Percentiles rank a stretch among this genome's conserved stretches.
Conservation (phyloP, 2,329 filamentous ascomycete genomes). For the Ilyonectria sp. region DNA sequence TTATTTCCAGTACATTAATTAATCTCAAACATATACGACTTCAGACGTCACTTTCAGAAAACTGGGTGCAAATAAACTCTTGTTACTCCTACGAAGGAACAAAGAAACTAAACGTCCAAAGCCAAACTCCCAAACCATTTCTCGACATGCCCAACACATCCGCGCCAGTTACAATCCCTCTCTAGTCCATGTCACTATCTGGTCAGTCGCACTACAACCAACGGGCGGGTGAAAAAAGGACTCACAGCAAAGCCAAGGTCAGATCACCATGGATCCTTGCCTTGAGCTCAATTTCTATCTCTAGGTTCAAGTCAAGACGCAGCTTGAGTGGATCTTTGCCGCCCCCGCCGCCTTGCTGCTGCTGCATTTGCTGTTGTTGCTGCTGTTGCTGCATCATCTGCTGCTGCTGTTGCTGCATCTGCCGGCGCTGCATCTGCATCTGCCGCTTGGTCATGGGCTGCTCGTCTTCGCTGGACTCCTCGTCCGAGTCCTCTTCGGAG, state of each 20-base stretch:
- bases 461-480: slow-evolving; percentile 28
- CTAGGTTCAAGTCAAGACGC: slow-evolving; percentile 84
- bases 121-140: neutral
- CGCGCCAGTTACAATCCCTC: slow-evolving; percentile 36
- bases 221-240: slow-evolving; percentile 34
- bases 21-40: neutral
- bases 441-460: slow-evolving; percentile 8
- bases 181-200: slow-evolving; percentile 46
- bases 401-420: slow-evolving; percentile 36
- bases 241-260: slow-evolving; percentile 78
- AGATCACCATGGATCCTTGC: slow-evolving; percentile 89
- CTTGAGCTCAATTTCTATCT: slow-evolving; percentile 89
- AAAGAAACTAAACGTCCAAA: neutral
- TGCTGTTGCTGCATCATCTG: slow-evolving; percentile 39
- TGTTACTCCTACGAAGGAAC: neutral
- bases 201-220: slow-evolving; percentile 34
- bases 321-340: slow-evolving; percentile 68
- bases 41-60: no score
- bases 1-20: no score
- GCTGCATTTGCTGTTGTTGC: slow-evolving; percentile 37
- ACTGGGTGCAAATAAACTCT: neutral
- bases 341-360: slow-evolving; percentile 38
- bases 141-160: neutral
- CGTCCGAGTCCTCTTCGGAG: slow-evolving; percentile 4
- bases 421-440: slow-evolving; percentile 33